phyloP scores from a whole-genome alignment of 768 basidiomycete genomes.

The Xanthoconium stramineum region DNA sequence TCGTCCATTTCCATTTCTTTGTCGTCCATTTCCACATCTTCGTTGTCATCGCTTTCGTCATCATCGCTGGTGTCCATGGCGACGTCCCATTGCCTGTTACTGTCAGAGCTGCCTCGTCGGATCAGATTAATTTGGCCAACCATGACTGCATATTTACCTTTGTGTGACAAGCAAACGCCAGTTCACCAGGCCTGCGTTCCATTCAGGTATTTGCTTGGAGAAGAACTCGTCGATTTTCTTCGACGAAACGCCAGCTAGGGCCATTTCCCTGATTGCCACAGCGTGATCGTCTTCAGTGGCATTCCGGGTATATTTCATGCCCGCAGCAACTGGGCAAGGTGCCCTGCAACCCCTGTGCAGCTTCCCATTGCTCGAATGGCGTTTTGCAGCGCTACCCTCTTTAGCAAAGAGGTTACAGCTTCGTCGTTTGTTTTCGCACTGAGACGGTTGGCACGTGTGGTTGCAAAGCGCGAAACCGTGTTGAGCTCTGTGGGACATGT shows the following conservation, averaged over 20 bases:
- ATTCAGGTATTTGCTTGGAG: neutral
- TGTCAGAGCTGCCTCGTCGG: neutral
- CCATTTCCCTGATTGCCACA: neutral
- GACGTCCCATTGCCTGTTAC: neutral
- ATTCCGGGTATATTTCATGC: neutral
- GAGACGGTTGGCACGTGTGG: neutral
- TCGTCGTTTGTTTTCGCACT: neutral
- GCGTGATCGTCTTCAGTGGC: neutral
- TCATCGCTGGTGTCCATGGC: too few species aligned
- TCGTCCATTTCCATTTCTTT: too few species aligned
- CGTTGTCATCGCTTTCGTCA: too few species aligned
- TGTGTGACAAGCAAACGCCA: neutral
- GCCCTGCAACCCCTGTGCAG: neutral
- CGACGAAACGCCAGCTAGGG: neutral
- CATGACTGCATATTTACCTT: neutral
- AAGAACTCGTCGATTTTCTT: neutral
- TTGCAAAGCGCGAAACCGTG: neutral
- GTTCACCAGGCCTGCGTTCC: neutral
- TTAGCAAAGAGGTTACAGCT: neutral
- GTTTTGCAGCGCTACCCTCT: neutral
- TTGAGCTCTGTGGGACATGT: neutral
- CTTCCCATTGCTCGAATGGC: neutral
- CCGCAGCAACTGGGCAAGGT: neutral
- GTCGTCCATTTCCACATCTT: too few species aligned
- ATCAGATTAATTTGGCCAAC: neutral